A percentile compares a stretch with the other conserved stretches of the same genome.
phyloP scores from a whole-genome alignment of 805 yeast species.

The Starmerella floris region DNA sequence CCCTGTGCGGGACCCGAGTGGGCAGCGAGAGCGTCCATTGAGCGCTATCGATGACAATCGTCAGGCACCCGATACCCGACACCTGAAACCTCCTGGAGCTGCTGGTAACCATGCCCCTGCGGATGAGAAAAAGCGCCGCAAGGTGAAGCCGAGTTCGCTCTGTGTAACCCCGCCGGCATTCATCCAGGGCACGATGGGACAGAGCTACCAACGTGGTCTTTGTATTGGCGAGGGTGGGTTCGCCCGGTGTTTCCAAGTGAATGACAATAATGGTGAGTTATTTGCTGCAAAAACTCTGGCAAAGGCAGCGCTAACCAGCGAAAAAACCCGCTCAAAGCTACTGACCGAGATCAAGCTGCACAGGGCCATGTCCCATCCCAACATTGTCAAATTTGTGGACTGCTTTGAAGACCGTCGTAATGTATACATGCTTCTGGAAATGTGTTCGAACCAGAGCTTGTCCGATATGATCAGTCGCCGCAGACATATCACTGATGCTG shows the following conservation, averaged over 20 bases:
- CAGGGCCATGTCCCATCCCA: conserved; percentile 74
- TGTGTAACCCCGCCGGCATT: conserved; percentile 96
- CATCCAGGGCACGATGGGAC: conserved; percentile 73
- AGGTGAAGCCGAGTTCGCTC: conserved; percentile 75
- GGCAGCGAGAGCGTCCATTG: conserved; percentile 11
- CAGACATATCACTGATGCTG: conserved; percentile 78
- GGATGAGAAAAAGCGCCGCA: conserved; percentile 26
- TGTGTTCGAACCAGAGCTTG: conserved; percentile 86
- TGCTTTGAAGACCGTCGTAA: conserved; percentile 95
- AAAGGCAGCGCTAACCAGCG: conserved; percentile 80
- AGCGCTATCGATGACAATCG: conserved; percentile 12
- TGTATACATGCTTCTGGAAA: conserved; percentile 84
- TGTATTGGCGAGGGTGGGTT: conserved; percentile 97
- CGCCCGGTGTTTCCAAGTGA: conserved; percentile 96
- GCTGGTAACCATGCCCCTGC: conserved; percentile 1
- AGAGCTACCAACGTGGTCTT: conserved; percentile 78
- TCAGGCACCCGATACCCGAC: neutral
- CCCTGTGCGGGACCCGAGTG: conserved; percentile 8
- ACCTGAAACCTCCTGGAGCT: neutral
- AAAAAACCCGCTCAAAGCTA: conserved; percentile 65
- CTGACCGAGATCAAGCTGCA: conserved; percentile 92
- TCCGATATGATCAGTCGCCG: conserved; percentile 84
- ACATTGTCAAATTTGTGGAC: conserved; percentile 83
- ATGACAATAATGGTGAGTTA: conserved; percentile 67
- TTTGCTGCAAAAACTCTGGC: conserved; percentile 98